Evolutionary conservation across 129 eudicot species (phyloP), one percentile per base, ranked within the genome.

Genomic region (Flaveria ramosissima): DNA sequence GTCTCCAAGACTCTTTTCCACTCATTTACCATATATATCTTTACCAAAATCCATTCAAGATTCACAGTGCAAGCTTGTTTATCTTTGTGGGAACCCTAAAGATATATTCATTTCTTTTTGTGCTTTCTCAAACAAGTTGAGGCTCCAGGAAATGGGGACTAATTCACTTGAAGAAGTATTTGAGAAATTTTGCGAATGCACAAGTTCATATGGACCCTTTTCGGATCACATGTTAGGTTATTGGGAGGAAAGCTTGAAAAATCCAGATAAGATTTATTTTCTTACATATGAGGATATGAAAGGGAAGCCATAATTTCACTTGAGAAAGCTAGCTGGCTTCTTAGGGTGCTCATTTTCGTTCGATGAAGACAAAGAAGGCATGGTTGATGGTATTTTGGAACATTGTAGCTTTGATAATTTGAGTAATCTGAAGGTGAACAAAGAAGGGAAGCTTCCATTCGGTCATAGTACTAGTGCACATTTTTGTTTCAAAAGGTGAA

Each of bases 241-340:
- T n/a, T n/a, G n/a, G n/a, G n/a, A n/a, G n/a, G n/a, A n/a, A n/a
- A n/a, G n/a, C n/a, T n/a, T n/a, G n/a, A n/a, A n/a, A n/a, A n/a
- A n/a, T n/a, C n/a, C n/a, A n/a, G n/a, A n/a, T n/a, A n/a, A n/a
- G n/a, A n/a, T n/a, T n/a, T n/a, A n/a, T n/a, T n/a, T n/a, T n/a
- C n/a, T n/a, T n/a, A n/a, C n/a, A n/a, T n/a, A n/a, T 30, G 96
- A 90, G 79, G 92, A 79, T 4, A 62, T 90, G 84, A 90, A 75
- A 26, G 77, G 47, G 16, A 30, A 87, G 9, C 84, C 86, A 1
- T 10, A 14, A 5, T 1, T 32, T 47, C 39, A 70, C 13, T 39
- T 90, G 57, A 81, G 62, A 75, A 84, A 70, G 56, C 43, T 90
- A 0, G 96, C 84, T 15, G 75, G 79, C 20, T 90, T 90, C 64